Percentiles rank a stretch among this genome's conserved stretches.
phyloP scores from a whole-genome alignment of 768 basidiomycete species.

The Rhodotorula paludigena region DNA sequence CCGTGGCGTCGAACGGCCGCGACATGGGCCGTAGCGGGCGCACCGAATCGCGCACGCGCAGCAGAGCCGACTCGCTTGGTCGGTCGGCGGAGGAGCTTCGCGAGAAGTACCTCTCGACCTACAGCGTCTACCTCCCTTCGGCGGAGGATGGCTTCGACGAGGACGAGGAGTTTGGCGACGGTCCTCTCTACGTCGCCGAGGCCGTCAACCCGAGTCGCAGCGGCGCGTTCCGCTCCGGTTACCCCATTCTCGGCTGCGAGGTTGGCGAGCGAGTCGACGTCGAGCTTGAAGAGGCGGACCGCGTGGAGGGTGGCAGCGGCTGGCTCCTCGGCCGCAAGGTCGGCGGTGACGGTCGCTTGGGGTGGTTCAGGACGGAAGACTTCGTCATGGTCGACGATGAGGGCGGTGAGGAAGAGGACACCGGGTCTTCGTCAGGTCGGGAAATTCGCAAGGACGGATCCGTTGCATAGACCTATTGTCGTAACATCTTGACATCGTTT shows the following conservation, averaged over 20 bases:
- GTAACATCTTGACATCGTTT: no score
- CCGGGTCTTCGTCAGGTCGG: background rate
- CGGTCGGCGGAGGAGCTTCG: background rate
- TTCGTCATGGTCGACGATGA: slow-evolving; percentile 21
- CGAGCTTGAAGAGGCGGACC: slow-evolving; percentile 35
- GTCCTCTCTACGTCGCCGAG: slow-evolving; percentile 34
- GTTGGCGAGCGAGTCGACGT: slow-evolving; percentile 20
- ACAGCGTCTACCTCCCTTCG: slow-evolving; percentile 19
- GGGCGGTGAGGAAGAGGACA: background rate
- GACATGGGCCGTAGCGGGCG: no score
- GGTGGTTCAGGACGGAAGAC: slow-evolving; percentile 33
- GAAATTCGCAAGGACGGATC: background rate
- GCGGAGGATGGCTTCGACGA: background rate
- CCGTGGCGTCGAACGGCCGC: no score
- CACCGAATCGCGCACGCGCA: no score
- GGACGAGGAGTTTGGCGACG: slow-evolving; percentile 18
- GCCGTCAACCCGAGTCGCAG: slow-evolving; percentile 18
- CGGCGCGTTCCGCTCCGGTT: slow-evolving; percentile 15
- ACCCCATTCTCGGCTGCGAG: slow-evolving; percentile 21
- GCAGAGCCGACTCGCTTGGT: background rate
- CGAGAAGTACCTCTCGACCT: slow-evolving; percentile 8
- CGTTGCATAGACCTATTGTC: background rate
- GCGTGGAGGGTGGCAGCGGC: slow-evolving; percentile 30
- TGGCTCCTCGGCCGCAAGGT: slow-evolving; percentile 33
- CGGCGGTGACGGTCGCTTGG: slow-evolving; percentile 2